Conservation (phyloP, 495 filamentous ascomycete genomes). For the Penicillium angulare region DNA sequence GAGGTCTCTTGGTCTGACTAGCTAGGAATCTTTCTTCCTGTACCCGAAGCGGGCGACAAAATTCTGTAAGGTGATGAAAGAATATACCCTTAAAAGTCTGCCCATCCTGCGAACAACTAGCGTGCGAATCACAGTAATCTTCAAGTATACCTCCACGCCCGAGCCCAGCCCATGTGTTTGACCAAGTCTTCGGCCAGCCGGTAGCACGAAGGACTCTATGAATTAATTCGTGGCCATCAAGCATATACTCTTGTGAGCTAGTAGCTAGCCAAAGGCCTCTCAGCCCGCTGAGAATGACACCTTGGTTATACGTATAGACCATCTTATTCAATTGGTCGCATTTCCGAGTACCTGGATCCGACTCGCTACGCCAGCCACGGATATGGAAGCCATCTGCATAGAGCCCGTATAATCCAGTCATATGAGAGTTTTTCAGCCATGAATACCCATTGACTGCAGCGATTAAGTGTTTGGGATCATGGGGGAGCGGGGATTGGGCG, state of each 20-base stretch:
- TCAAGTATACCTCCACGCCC: conserved; percentile 80
- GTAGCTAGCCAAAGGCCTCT: conserved; percentile 77
- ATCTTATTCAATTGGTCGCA: conserved; percentile 83
- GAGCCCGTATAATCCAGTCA: conserved; percentile 77
- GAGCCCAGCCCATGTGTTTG: conserved; percentile 64
- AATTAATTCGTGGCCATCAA: conserved; percentile 75
- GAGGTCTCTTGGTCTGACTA: conserved; percentile 25
- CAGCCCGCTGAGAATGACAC: conserved; percentile 83
- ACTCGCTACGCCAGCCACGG: conserved; percentile 53
- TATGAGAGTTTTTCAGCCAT: conserved; percentile 76
- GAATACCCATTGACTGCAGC: conserved; percentile 75
- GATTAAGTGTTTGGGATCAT: conserved; percentile 63
- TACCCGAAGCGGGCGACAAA: conserved; percentile 66
- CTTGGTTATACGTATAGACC: conserved; percentile 97
- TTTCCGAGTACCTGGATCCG: conserved; percentile 48
- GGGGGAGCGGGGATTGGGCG: conserved; percentile 32
- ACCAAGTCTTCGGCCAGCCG: conserved; percentile 56
- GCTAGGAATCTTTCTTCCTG: conserved; percentile 35
- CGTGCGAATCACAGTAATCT: conserved; percentile 76
- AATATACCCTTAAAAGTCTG: conserved; percentile 97
- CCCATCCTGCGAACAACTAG: conserved; percentile 74
- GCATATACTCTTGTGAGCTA: conserved; percentile 61
- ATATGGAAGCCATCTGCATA: conserved; percentile 94
- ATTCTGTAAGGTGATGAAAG: conserved; percentile 82
- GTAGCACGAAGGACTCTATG: conserved; percentile 71